Conservation (phyloP, 306 rosid genomes). For the Adenanthera pavonina region DNA sequence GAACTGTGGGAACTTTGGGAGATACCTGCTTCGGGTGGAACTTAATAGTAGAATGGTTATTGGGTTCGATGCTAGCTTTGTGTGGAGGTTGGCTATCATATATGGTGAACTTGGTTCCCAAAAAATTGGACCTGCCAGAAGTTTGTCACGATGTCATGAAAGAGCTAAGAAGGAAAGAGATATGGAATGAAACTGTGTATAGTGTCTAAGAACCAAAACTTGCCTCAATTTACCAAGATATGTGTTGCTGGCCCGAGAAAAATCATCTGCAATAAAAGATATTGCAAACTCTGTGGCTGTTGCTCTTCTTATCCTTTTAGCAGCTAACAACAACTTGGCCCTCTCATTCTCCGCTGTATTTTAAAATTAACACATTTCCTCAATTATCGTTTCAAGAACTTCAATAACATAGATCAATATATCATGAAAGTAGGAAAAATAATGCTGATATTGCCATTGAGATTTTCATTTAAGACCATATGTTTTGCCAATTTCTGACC, state of each 20-base stretch:
- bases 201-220: constrained; percentile 36
- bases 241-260: constrained; percentile 63
- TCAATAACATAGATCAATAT: background rate
- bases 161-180: constrained; percentile 13
- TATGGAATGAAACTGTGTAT: background rate
- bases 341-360: constrained; percentile 63
- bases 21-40: constrained; percentile 65
- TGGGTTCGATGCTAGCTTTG: constrained; percentile 37
- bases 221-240: constrained; percentile 84
- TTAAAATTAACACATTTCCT: constrained; percentile 29
- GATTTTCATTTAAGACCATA: background rate
- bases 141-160: constrained; percentile 28
- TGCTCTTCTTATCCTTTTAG: constrained; percentile 71
- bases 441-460: background rate
- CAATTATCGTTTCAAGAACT: constrained; percentile 23
- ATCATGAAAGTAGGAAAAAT: background rate
- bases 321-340: constrained; percentile 70
- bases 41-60: constrained; percentile 51
- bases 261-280: constrained; percentile 64
- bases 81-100: constrained; percentile 56
- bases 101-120: constrained; percentile 70
- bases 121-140: constrained; percentile 67
- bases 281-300: constrained; percentile 58
- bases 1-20: constrained; percentile 60
- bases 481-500: constrained; percentile 25